Conservation (phyloP, 1,139 yeast species). For the Lodderomyces jiufengensis region DNA sequence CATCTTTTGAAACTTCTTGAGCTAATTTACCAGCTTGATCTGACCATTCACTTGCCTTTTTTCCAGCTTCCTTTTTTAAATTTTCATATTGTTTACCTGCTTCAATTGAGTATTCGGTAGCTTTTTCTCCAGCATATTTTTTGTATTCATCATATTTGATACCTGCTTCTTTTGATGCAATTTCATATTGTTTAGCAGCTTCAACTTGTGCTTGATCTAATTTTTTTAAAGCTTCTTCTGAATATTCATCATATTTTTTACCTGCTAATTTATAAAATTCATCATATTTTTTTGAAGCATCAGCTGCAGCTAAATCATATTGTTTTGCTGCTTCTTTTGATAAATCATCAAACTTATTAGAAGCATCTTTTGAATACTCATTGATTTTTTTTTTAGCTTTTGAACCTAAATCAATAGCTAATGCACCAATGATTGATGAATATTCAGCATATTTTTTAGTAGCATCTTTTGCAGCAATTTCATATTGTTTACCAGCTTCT, state of each 20-base stretch:
- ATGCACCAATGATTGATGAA: slow-evolving; percentile 5
- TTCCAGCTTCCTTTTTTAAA: slow-evolving; percentile 3
- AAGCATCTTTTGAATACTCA: slow-evolving; percentile 2
- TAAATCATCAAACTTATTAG: slow-evolving; percentile 1
- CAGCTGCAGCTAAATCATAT: slow-evolving; percentile 4
- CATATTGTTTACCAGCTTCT: slow-evolving; percentile 10
- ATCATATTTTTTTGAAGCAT: slow-evolving; percentile 7
- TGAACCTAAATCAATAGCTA: slow-evolving; percentile 2
- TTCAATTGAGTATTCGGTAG: slow-evolving; percentile 1
- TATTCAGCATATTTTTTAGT: slow-evolving; percentile 6
- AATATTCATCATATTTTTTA: slow-evolving; percentile 4
- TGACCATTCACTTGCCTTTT: background rate
- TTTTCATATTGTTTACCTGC: slow-evolving; percentile 2
- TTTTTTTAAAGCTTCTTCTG: slow-evolving; percentile 2
- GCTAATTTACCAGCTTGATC: background rate
- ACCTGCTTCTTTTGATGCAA: slow-evolving; percentile 6
- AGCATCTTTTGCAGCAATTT: slow-evolving; percentile 7
- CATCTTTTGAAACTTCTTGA: slow-evolving; percentile 2
- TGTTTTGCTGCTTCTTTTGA: slow-evolving; percentile 4
- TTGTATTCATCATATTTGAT: slow-evolving; percentile 4
- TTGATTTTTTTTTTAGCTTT: slow-evolving; percentile 3
- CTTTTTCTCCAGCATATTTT: slow-evolving; percentile 4
- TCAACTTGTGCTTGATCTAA: slow-evolving; percentile 4
- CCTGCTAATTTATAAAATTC: slow-evolving; percentile 5
- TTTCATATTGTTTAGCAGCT: slow-evolving; percentile 6